Percentiles rank a stretch among this genome's conserved stretches.
Evolutionary conservation across 176 grass and related monocot species (phyloP).

Genomic region (Microstegium vimineum): DNA sequence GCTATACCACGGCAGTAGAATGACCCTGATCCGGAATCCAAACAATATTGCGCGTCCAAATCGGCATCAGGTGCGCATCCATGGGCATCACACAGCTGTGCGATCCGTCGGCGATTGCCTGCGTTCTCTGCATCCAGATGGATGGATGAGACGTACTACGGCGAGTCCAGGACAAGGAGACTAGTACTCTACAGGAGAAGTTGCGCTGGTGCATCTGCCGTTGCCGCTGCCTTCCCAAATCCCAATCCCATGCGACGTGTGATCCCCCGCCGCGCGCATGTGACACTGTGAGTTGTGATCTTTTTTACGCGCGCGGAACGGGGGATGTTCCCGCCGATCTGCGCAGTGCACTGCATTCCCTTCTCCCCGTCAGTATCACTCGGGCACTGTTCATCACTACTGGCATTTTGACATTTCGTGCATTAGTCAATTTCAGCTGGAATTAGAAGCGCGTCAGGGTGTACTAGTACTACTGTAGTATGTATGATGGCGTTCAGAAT

Average conservation of each 20-base stretch:
- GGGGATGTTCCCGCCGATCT: background rate
- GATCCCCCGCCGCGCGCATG: slow-evolving; percentile 18
- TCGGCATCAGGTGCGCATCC: background rate
- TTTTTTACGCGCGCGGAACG: background rate
- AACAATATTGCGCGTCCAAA: background rate
- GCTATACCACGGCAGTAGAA: background rate
- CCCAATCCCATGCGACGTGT: background rate
- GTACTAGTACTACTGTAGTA: background rate
- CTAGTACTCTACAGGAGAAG: background rate
- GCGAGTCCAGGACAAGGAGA: background rate
- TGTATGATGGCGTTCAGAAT: background rate
- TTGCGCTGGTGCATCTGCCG: slow-evolving; percentile 9
- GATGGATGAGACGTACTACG: background rate
- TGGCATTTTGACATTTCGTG: background rate
- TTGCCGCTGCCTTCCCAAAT: background rate
- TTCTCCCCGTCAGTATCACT: background rate
- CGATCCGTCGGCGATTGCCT: background rate
- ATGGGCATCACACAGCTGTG: background rate
- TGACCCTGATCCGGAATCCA: background rate
- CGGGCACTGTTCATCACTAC: background rate
- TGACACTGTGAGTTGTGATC: no score
- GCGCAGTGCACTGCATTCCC: background rate
- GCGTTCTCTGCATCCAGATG: slow-evolving; percentile 13
- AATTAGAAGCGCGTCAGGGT: background rate
- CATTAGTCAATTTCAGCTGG: background rate